Conservation (phyloP, 148 eudicot species). For the Cornus florida region DNA sequence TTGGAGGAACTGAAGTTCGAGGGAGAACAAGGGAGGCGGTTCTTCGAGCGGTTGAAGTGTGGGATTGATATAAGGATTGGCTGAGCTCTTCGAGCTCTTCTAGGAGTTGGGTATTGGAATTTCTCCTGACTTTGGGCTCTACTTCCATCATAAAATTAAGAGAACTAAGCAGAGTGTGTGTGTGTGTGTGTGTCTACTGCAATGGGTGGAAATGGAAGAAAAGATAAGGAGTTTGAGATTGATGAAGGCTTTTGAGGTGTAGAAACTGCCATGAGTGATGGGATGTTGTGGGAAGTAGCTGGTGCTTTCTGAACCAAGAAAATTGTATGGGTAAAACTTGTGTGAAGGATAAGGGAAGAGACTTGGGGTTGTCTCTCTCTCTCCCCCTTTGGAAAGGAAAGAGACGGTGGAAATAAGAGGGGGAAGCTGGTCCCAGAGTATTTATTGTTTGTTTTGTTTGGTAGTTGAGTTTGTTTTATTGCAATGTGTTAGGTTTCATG, state of each 20-base stretch:
- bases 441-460: background rate
- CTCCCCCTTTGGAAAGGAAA: background rate
- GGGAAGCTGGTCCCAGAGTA: conserved; percentile 8
- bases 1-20: conserved; percentile 50
- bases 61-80: conserved; percentile 64
- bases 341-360: conserved; percentile 36
- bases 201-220: background rate
- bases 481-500: background rate
- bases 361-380: background rate
- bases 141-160: conserved; percentile 31
- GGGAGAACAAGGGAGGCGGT: conserved; percentile 82
- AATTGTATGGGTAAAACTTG: conserved; percentile 33
- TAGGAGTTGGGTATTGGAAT: conserved; percentile 63
- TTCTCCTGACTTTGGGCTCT: conserved; percentile 33
- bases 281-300: conserved; percentile 24
- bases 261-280: conserved; percentile 42
- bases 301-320: conserved; percentile 50
- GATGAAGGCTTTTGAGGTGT: conserved; percentile 36
- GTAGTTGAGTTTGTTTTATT: background rate
- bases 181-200: background rate
- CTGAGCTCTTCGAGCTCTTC: conserved; percentile 84
- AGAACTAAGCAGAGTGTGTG: background rate
- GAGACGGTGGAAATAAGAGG: background rate
- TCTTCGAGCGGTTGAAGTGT: conserved; percentile 48
- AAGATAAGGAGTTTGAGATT: background rate